These are phyloP conservation scores for Ormosia emarginata DNA, from an alignment of 306 rosid genomes.

Conservation along the genomic window DNA sequence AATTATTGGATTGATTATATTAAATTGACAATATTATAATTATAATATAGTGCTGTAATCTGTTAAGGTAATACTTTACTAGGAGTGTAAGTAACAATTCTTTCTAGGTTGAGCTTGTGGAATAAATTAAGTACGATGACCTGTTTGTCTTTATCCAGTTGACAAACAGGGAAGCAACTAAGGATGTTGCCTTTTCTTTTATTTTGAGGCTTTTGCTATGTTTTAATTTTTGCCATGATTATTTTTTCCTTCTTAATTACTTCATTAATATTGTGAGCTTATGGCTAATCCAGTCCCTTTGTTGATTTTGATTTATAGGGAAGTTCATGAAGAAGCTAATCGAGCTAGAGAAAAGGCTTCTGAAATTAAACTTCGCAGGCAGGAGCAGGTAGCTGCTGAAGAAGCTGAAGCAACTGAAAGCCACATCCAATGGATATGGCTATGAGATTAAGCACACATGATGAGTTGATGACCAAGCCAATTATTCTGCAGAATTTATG, in stretches of 20 bases:
- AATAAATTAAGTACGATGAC: not conserved
- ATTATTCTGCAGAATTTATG: not conserved
- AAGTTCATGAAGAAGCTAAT: constrained; percentile 88
- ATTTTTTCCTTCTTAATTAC: not conserved
- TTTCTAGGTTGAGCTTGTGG: not conserved
- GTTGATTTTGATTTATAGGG: constrained; percentile 51
- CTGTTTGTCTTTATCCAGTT: not conserved
- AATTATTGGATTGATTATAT: not conserved
- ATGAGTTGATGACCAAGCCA: not conserved
- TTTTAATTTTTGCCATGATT: not conserved
- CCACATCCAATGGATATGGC: constrained; percentile 52
- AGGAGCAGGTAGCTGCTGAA: constrained; percentile 68
- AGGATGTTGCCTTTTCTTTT: not conserved
- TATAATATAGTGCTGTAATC: not conserved
- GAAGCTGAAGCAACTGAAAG: constrained; percentile 71
- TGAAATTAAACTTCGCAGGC: constrained; percentile 70
- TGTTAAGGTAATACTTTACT: not conserved
- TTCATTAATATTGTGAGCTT: not conserved
- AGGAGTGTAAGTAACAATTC: not conserved
- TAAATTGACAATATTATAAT: not conserved
- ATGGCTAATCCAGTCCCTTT: not conserved
- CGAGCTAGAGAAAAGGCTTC: constrained; percentile 77
- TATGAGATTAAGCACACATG: constrained; percentile 32
- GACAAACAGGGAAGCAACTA: not conserved
- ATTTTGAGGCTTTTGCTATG: not conserved